Conservation (phyloP, 441 rosid species). For the Isatis lusitanica region DNA sequence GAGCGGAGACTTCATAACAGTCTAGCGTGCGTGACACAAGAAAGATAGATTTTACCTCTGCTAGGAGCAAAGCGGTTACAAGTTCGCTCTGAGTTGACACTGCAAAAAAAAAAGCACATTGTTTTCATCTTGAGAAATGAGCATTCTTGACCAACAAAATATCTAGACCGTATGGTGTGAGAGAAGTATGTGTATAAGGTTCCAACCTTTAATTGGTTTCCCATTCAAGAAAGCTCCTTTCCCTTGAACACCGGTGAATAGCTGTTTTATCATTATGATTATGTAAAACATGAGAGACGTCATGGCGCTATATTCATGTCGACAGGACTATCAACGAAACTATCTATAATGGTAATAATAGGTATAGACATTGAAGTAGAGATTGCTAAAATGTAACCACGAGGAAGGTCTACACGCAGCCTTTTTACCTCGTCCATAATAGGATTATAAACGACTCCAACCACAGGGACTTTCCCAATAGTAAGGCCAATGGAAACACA, state of each 20-base stretch:
- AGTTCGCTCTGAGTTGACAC: slow-evolving; percentile 81
- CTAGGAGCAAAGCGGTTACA: slow-evolving; percentile 76
- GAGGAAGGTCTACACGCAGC: background rate
- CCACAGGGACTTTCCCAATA: slow-evolving; percentile 68
- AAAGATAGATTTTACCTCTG: slow-evolving; percentile 58
- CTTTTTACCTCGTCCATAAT: slow-evolving; percentile 82
- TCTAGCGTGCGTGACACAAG: background rate
- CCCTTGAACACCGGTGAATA: slow-evolving; percentile 72
- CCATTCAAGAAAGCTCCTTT: slow-evolving; percentile 88
- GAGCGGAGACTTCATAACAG: background rate
- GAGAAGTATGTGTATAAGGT: background rate
- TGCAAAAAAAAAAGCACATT: slow-evolving; percentile 38
- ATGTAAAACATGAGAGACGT: background rate
- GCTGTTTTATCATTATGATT: slow-evolving; percentile 37
- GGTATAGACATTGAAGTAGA: background rate
- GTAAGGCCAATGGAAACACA: slow-evolving; percentile 95
- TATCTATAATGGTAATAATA: background rate
- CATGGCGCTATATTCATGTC: background rate
- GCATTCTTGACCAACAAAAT: background rate
- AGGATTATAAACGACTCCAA: slow-evolving; percentile 92
- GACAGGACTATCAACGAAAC: background rate
- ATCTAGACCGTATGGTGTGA: background rate
- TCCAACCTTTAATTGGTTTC: slow-evolving; percentile 69
- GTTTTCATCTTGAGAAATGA: background rate
- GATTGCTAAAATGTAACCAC: background rate